Evolutionary conservation across 208 protist species (phyloP), one percentile per base, ranked within the genome.

Genomic region (Novymonas esmeraldas): DNA sequence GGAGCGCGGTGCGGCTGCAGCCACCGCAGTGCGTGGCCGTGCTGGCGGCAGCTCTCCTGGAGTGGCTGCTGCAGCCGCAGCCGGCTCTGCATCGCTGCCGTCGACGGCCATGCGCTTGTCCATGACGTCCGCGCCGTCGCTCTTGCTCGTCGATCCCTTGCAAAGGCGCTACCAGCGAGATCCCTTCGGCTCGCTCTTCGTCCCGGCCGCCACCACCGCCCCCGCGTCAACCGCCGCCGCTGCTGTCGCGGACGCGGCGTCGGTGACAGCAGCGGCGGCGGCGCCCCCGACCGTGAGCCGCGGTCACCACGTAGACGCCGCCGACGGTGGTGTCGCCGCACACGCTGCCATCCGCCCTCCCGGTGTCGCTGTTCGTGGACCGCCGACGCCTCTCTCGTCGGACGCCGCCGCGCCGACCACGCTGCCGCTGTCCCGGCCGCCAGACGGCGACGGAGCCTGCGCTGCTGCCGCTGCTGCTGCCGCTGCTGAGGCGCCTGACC

Each of bases 61-160:
- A 7, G 41, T 11, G 4, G 38, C 6, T 29, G 29, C 18, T 41
- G 45, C n/a, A 52, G 52, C 48, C 31, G 64, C 33, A 20, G 38
- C 20, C n/a, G 34, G 42, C n/a, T 51, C 65, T n/a, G n/a, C n/a
- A 24, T 56, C 54, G 6, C 18, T 42, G 24, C 14, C 39, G 2
- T 42, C 13, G 3, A 22, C 45, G 10, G 61, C 20, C 0, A 20
- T n/a, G 36, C 33, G 44, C 4, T 0, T 22, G 9, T 45, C 69
- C 3, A 16, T 28, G 31, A 5, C n/a, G 38, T 52, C 54, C 6
- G 22, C 54, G 11, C 39, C 48, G 48, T 11, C 24, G 2, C 20
- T 29, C 0, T 10, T 34, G 10, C 69, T 60, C 20, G 45, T 58
- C 28, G 69, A 75, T 26, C 69, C 69, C 42, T 54, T 75, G 60